phyloP scores from a whole-genome alignment of 1,284 basidiomycete species.

The Ganoderma resinaceum region DNA sequence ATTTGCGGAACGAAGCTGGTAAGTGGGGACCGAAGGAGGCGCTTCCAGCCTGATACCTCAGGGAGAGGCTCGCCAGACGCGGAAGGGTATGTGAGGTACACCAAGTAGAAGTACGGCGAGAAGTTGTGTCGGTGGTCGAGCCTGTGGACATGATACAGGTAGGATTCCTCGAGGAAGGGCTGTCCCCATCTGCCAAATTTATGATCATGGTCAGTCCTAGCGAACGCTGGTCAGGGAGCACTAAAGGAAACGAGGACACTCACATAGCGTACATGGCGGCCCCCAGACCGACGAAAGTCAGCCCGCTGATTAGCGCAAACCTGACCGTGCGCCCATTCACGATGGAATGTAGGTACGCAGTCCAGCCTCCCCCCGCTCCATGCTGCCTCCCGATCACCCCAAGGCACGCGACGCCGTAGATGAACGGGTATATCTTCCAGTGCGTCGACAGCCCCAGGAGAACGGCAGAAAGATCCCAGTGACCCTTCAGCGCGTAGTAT shows the following conservation, averaged over 20 bases:
- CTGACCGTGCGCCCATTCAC: conserved; percentile 65
- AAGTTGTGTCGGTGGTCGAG: conserved; percentile 99
- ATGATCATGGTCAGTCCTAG: neutral
- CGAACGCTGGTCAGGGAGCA: conserved; percentile 3
- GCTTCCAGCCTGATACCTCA: conserved; percentile 46
- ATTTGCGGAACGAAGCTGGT: conserved; percentile 82
- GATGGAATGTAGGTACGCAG: conserved; percentile 47
- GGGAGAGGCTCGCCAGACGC: conserved; percentile 35
- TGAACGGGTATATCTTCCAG: conserved; percentile 95
- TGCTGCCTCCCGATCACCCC: conserved; percentile 59
- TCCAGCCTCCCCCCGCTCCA: conserved; percentile 34
- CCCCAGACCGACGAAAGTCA: conserved; percentile 75
- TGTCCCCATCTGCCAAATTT: conserved; percentile 81
- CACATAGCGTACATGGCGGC: conserved; percentile 79
- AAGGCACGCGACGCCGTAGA: conserved; percentile 86
- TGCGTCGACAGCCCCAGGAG: conserved; percentile 84
- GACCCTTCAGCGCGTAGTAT: conserved; percentile 58
- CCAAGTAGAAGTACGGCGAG: conserved; percentile 95
- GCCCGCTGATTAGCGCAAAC: conserved; percentile 74
- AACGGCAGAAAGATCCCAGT: conserved; percentile 71
- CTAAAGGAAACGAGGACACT: conserved; percentile 40
- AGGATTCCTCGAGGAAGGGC: conserved; percentile 92
- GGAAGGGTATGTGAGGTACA: conserved; percentile 79
- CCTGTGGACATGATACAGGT: conserved; percentile 91
- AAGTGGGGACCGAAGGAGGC: conserved; percentile 65